Conservation (phyloP, 257 asterid genomes). For the Penstemon barbatus region DNA sequence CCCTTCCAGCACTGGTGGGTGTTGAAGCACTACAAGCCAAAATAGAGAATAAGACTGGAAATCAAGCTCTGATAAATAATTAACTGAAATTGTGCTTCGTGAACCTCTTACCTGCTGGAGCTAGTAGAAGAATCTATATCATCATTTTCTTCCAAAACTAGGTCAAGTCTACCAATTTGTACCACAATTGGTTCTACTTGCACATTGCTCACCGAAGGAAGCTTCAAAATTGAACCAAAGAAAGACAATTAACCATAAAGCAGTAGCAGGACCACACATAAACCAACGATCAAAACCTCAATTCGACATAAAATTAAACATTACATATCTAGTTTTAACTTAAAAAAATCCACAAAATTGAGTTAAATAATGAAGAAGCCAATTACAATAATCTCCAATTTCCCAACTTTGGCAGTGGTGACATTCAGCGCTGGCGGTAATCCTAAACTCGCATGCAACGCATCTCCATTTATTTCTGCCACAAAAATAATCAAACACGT, state of each 20-base stretch:
- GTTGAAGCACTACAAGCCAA: slow-evolving; percentile 51
- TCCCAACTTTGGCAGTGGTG: slow-evolving; percentile 85
- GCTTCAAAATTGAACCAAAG: slow-evolving; percentile 51
- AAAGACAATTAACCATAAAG: slow-evolving; percentile 17
- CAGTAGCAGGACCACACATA: slow-evolving; percentile 1
- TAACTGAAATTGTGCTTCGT: slow-evolving; percentile 30
- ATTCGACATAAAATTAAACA: slow-evolving; percentile 6
- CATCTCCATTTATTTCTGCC: slow-evolving; percentile 89
- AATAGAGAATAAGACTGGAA: slow-evolving; percentile 23
- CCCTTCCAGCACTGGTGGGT: slow-evolving; percentile 55
- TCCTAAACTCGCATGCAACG: slow-evolving; percentile 95
- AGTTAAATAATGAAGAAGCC: slow-evolving; percentile 21
- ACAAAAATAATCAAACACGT: slow-evolving; percentile 17
- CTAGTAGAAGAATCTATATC: slow-evolving; percentile 54
- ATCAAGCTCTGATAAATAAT: slow-evolving; percentile 25
- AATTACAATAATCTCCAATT: slow-evolving; percentile 90
- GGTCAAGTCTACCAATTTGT: slow-evolving; percentile 85
- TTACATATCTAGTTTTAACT: slow-evolving; percentile 1
- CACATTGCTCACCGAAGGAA: slow-evolving; percentile 90
- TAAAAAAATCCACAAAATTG: background rate
- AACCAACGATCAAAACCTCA: background rate
- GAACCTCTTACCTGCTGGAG: slow-evolving; percentile 62
- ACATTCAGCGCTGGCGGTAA: slow-evolving; percentile 94
- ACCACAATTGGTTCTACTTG: slow-evolving; percentile 92
- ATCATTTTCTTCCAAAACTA: slow-evolving; percentile 92